These are phyloP conservation scores for Thielaviopsis cerberus DNA, from an alignment of 2,329 filamentous ascomycete genomes.

Conservation along the genomic window DNA sequence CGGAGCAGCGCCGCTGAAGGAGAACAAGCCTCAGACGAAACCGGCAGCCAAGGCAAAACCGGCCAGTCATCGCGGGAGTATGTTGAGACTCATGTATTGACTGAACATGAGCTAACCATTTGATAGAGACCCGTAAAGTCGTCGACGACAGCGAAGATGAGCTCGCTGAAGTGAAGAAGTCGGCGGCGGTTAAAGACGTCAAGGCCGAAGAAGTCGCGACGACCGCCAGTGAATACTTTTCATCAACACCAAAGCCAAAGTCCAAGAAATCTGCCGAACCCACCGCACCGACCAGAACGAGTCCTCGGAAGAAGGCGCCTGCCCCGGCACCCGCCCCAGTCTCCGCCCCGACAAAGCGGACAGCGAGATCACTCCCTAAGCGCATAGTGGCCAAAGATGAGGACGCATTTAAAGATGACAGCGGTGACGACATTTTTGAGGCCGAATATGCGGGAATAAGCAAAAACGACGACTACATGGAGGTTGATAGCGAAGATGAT, in stretches of 20 bases:
- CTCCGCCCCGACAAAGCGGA: slow-evolving; percentile 15
- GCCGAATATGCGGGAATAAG: slow-evolving; percentile 48
- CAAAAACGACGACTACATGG: slow-evolving; percentile 56
- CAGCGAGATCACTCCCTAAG: slow-evolving; percentile 1
- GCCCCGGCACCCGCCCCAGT: slow-evolving; percentile 12
- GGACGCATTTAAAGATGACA: slow-evolving; percentile 45
- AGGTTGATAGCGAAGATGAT: slow-evolving; percentile 49
- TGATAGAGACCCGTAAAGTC: slow-evolving; percentile 42
- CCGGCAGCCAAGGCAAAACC: slow-evolving; percentile 22
- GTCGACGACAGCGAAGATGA: slow-evolving; percentile 63
- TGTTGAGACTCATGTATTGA: slow-evolving; percentile 14
- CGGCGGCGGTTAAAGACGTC: slow-evolving; percentile 33
- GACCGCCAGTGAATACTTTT: slow-evolving; percentile 40
- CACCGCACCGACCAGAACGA: slow-evolving; percentile 31
- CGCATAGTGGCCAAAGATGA: slow-evolving; percentile 25
- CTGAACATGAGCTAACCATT: slow-evolving; percentile 13
- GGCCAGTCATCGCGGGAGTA: slow-evolving; percentile 24
- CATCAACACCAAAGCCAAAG: slow-evolving; percentile 20
- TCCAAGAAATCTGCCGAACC: slow-evolving; percentile 22
- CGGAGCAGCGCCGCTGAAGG: slow-evolving; percentile 31
- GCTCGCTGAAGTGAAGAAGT: slow-evolving; percentile 15
- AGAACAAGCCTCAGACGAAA: slow-evolving; percentile 27
- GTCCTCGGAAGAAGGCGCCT: slow-evolving; percentile 30
- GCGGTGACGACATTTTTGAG: slow-evolving; percentile 68
- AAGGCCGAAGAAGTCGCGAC: slow-evolving; percentile 27